These are phyloP conservation scores for Boletellus deceptivus DNA, from an alignment of 1,284 basidiomycete species.

Conservation along the genomic window DNA sequence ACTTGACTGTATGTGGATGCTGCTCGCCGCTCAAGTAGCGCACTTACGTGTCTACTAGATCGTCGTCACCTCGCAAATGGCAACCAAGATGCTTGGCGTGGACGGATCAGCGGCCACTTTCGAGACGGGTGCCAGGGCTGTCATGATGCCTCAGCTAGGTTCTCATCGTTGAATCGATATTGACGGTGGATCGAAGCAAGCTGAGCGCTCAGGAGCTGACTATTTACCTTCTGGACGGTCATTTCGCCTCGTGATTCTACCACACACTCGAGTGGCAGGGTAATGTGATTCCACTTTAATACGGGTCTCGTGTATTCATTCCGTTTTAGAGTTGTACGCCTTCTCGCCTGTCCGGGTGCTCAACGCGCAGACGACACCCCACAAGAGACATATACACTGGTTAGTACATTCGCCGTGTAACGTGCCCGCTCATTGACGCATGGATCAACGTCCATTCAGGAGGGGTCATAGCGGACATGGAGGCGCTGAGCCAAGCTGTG, in stretches of 20 bases:
- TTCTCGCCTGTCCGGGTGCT: constrained; percentile 30
- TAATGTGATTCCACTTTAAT: constrained; percentile 26
- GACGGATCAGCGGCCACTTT: constrained; percentile 64
- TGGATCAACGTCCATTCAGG: constrained; percentile 8
- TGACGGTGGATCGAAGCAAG: constrained; percentile 9
- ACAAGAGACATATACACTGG: constrained; percentile 28
- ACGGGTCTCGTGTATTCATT: constrained; percentile 11
- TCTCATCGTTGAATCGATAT: constrained; percentile 10
- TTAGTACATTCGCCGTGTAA: constrained; percentile 29
- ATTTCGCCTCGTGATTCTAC: constrained; percentile 30
- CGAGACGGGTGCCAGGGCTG: constrained; percentile 56
- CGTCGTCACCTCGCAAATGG: constrained; percentile 64
- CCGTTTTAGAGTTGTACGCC: constrained; percentile 28
- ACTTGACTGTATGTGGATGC: constrained; percentile 47
- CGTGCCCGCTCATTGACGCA: constrained; percentile 8
- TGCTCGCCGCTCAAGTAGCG: neutral
- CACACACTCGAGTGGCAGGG: constrained; percentile 30
- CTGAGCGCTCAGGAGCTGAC: constrained; percentile 25
- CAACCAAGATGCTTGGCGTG: constrained; percentile 60
- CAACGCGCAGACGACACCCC: constrained; percentile 9
- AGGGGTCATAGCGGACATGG: constrained; percentile 25
- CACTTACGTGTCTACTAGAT: constrained; percentile 40
- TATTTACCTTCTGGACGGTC: constrained; percentile 38
- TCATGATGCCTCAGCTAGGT: constrained; percentile 68
- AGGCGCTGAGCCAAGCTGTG: constrained; percentile 13